Conservation (phyloP, 148 eudicot genomes). For the Camellia lanceoleosa region DNA sequence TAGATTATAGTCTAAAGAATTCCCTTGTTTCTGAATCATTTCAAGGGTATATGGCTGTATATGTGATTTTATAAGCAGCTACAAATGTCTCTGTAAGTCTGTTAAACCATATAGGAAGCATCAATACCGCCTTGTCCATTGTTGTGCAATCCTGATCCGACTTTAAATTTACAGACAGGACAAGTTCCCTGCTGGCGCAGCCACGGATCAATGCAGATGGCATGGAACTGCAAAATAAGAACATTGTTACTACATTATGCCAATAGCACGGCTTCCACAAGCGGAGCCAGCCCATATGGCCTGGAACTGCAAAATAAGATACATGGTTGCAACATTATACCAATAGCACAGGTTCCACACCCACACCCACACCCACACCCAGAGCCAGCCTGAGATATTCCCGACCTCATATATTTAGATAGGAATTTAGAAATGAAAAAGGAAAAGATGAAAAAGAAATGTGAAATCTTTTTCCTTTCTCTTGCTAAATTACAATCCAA, state of each 20-base stretch:
- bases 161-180: constrained; percentile 84
- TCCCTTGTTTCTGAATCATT: background rate
- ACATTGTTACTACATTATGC: background rate
- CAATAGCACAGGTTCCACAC: too few relatives aligned
- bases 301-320: constrained; percentile 61
- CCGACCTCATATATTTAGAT: too few relatives aligned
- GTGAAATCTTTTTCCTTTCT: too few relatives aligned
- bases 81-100: background rate
- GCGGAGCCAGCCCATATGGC: constrained; percentile 34
- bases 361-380: too few relatives aligned
- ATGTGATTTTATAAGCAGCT: background rate
- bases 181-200: constrained; percentile 93
- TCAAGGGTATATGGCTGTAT: background rate
- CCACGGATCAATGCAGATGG: constrained; percentile 93
- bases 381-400: too few relatives aligned
- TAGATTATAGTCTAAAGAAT: too few relatives aligned
- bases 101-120: constrained; percentile 64
- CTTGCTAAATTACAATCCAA: too few relatives aligned
- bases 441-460: too few relatives aligned
- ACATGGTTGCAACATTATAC: background rate
- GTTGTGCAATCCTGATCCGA: constrained; percentile 64
- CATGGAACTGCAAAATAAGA: constrained; percentile 66
- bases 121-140: constrained; percentile 38
- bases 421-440: too few relatives aligned
- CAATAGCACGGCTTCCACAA: too few relatives aligned